Conservation (phyloP, 78 protist genomes). For the Chrysochromulina parva region DNA sequence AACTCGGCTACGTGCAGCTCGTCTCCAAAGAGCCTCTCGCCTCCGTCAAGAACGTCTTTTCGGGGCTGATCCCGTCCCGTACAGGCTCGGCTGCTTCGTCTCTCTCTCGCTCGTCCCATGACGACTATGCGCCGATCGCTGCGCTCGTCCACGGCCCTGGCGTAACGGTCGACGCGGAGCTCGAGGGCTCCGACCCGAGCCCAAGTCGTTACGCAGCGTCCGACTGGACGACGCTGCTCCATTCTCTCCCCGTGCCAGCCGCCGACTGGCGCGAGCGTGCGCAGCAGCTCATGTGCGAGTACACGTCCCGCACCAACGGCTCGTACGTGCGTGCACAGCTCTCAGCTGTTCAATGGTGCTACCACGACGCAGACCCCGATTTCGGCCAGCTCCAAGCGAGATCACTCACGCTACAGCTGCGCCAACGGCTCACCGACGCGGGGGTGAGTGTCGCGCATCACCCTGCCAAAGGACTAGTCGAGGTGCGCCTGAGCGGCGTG, state of each 20-base stretch:
- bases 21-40: no score
- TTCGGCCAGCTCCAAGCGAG: constrained; percentile 3
- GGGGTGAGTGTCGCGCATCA: background rate
- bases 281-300: background rate
- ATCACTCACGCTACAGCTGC: background rate
- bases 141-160: background rate
- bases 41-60: no score
- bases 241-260: no score
- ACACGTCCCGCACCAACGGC: background rate
- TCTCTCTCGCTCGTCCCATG: no score
- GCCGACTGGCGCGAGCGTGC: background rate
- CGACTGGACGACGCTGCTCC: no score
- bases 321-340: background rate
- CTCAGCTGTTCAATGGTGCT: background rate
- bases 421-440: background rate
- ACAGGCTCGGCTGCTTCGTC: no score
- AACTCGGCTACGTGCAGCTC: background rate
- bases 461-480: background rate
- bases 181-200: no score
- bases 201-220: no score
- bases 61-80: no score
- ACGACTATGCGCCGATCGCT: no score
- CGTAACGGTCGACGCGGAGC: no score
- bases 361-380: constrained; percentile 18
- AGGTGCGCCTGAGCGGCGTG: background rate